Evolutionary conservation across 345 rosid species (phyloP).

Genomic region (Sisymbrium irio): DNA sequence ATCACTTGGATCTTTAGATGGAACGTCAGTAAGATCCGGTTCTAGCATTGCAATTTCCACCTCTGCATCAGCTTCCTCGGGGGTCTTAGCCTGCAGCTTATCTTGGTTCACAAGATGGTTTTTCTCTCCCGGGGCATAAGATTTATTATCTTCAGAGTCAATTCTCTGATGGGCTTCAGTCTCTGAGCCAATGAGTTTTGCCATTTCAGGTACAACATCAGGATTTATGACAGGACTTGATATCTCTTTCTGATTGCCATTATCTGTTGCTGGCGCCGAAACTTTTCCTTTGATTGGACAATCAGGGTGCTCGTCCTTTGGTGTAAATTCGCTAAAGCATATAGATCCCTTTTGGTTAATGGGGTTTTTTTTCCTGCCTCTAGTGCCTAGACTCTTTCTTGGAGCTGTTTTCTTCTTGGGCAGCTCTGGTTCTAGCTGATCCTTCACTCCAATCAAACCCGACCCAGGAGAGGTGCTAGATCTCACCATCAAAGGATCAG

Average conservation of each 20-base stretch:
- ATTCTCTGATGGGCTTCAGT: slow-evolving; percentile 14
- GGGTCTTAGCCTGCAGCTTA: slow-evolving; percentile 26
- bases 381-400: slow-evolving; percentile 59
- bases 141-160: slow-evolving; percentile 44
- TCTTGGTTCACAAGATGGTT: slow-evolving; percentile 34
- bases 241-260: slow-evolving; percentile 32
- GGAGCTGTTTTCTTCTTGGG: slow-evolving; percentile 36
- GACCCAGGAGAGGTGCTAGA: slow-evolving; percentile 25
- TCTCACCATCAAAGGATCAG: slow-evolving; percentile 28
- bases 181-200: slow-evolving; percentile 18
- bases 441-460: slow-evolving; percentile 35
- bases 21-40: slow-evolving; percentile 15
- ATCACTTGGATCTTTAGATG: slow-evolving; percentile 19
- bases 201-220: slow-evolving; percentile 31
- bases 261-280: slow-evolving; percentile 19
- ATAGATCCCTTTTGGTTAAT: slow-evolving; percentile 59
- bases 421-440: slow-evolving; percentile 32
- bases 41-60: slow-evolving; percentile 21
- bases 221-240: slow-evolving; percentile 29
- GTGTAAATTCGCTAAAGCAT: slow-evolving; percentile 42
- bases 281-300: slow-evolving; percentile 28
- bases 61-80: slow-evolving; percentile 21
- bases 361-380: slow-evolving; percentile 42
- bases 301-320: slow-evolving; percentile 31
- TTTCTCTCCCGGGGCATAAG: slow-evolving; percentile 54